Evolutionary conservation across 345 rosid genomes (phyloP).

Genomic region (Salix arbutifolia): DNA sequence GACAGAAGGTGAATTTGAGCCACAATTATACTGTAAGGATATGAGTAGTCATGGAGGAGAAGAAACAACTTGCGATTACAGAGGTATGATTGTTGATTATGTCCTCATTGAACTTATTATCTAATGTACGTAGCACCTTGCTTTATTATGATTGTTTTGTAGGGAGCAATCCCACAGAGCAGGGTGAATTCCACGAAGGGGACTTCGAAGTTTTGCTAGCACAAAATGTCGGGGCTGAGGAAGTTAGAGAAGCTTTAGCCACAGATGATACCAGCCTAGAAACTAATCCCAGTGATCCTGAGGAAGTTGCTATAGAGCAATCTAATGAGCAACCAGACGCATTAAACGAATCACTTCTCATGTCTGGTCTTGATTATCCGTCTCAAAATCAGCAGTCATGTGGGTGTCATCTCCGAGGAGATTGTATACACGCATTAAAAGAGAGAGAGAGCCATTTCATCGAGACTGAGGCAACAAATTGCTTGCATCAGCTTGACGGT

Average conservation of each 20-base stretch:
- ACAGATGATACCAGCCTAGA: slow-evolving; percentile 9
- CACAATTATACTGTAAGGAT: not conserved
- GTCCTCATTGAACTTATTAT: not conserved
- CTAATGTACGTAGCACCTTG: not conserved
- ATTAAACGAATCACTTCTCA: not conserved
- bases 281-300: not conserved
- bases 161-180: not conserved
- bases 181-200: not conserved
- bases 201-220: not conserved
- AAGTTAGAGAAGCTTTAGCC: not conserved
- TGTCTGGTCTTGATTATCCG: not conserved
- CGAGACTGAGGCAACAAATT: slow-evolving; percentile 9
- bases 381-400: not conserved
- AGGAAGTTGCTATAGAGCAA: not conserved
- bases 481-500: not conserved
- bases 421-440: too few relatives aligned
- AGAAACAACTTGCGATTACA: not conserved
- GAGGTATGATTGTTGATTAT: not conserved
- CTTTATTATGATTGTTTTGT: not conserved
- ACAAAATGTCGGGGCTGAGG: not conserved
- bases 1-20: not conserved
- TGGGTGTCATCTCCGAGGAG: not conserved
- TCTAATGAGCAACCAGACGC: slow-evolving; percentile 3
- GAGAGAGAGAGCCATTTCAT: not conserved
- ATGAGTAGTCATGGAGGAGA: not conserved